Evolutionary conservation across 108 stramenopile species (phyloP), one percentile per base, ranked within the genome.

Genomic region (Nitzschia putrida): DNA sequence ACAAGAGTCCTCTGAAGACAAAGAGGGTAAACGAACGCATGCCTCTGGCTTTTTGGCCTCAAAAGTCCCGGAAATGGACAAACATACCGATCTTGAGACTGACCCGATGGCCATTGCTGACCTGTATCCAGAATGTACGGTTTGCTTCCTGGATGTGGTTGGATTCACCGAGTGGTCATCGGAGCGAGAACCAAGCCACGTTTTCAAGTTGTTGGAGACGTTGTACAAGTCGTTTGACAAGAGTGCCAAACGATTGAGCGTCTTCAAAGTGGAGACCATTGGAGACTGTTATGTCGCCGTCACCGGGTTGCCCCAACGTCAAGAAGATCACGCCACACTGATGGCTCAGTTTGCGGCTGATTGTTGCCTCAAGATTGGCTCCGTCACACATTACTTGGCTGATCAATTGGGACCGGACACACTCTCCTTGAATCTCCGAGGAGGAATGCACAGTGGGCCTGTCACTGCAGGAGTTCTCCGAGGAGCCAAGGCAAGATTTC

Each of bases 391-490:
- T 2, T n/a, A 25, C 37, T 37, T 60, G 16, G 42, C n/a, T 1
- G 14, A 8, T 1, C 44, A 42, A 14, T 34, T 64, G 22, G 63
- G 63, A 3, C 7, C 42, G 12, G 63, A 39, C 6, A 64, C 63
- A 18, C 3, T n/a, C 2, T 42, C 44, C 38, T 44, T 64, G 21
- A 14, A 18, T 13, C 18, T 59, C 20, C 58, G 63, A 3, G 23
- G 44, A 7, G 63, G 63, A 22, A 21, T 60, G 0, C 59, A 60
- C 37, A 40, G 38, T 16, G 55, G 55, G 3, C 65, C 80, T 9
- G 63, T 64, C 14, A 64, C 63, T 45, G 63, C 63, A 2, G 63
- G 63, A 26, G 45, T 64, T 9, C 63, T 64, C 5, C 44, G 38
- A 49, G 63, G 63, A n/a, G 29, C 44, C 20, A 64, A 64, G 45